These are phyloP conservation scores for Artemisia tridentata DNA, from an alignment of 129 eudicot genomes.

Conservation along the genomic window DNA sequence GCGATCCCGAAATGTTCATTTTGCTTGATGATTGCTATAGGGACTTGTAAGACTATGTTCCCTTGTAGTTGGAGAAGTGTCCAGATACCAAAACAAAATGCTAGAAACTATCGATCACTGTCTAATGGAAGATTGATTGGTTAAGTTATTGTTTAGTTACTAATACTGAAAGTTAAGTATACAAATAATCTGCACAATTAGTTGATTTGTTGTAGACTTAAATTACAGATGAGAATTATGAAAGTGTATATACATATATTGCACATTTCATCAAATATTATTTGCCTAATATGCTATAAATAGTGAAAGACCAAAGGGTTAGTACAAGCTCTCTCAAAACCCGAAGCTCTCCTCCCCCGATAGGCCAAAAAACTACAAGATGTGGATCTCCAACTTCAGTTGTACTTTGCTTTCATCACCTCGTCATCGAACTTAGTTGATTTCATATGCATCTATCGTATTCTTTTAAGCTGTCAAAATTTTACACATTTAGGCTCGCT, in stretches of 20 bases:
- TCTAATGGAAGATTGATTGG: too few species aligned
- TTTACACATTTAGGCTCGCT: slow-evolving; percentile 41
- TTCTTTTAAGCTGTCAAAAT: background rate
- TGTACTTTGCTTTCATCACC: background rate
- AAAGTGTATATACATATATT: slow-evolving; percentile 1
- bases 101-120: too few species aligned
- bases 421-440: background rate
- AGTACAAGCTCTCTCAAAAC: slow-evolving; percentile 16
- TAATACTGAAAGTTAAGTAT: too few species aligned
- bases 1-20: too few species aligned
- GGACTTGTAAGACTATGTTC: too few species aligned
- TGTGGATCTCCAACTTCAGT: background rate
- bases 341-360: background rate
- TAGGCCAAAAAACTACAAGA: background rate
- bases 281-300: slow-evolving; percentile 22
- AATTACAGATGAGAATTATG: background rate
- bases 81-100: too few species aligned
- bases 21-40: too few species aligned
- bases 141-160: too few species aligned
- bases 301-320: slow-evolving; percentile 20
- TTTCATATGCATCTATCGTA: background rate
- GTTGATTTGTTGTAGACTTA: background rate
- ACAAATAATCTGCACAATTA: background rate
- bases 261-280: background rate
- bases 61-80: too few species aligned